phyloP scores from a whole-genome alignment of 2,329 filamentous ascomycete species.

The Microcyclosporella mali region DNA sequence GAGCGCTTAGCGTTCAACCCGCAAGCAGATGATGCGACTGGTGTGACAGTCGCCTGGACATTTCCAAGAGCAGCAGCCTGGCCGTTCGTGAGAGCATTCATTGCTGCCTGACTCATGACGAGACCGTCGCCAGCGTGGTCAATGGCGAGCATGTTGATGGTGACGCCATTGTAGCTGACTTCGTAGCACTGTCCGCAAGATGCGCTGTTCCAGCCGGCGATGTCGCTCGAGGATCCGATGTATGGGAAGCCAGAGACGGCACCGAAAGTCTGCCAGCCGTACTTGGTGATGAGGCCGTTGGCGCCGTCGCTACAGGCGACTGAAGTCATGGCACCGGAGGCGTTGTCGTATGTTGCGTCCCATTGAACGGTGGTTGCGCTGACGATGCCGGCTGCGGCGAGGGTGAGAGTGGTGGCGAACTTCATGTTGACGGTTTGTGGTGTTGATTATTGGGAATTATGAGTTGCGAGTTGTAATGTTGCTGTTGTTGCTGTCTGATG shows the following conservation, averaged over 20 bases:
- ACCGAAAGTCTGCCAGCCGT: slow-evolving; percentile 45
- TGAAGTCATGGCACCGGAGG: slow-evolving; percentile 46
- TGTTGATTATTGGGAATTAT: slow-evolving; percentile 2
- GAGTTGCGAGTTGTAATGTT: not conserved
- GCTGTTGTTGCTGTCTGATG: not conserved
- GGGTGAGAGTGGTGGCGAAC: slow-evolving; percentile 36
- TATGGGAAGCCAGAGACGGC: slow-evolving; percentile 42
- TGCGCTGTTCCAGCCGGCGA: slow-evolving; percentile 42
- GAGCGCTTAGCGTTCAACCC: slow-evolving; percentile 24
- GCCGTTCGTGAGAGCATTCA: slow-evolving; percentile 45
- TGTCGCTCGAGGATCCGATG: slow-evolving; percentile 45
- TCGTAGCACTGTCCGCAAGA: slow-evolving; percentile 51
- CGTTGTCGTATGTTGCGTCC: slow-evolving; percentile 64
- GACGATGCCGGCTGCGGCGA: slow-evolving; percentile 25
- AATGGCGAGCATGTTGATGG: slow-evolving; percentile 46
- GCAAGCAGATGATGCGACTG: slow-evolving; percentile 36
- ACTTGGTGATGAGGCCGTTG: slow-evolving; percentile 60
- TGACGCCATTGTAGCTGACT: slow-evolving; percentile 43
- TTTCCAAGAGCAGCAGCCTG: slow-evolving; percentile 36
- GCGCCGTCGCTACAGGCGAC: slow-evolving; percentile 63
- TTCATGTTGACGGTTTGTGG: slow-evolving; percentile 14
- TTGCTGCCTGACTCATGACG: slow-evolving; percentile 44
- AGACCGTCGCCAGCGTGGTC: slow-evolving; percentile 44
- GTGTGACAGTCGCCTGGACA: slow-evolving; percentile 36
- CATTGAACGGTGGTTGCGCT: slow-evolving; percentile 48